These are phyloP conservation scores for Cyphellophora europaea DNA, from an alignment of 2,329 filamentous ascomycete genomes.

Conservation along the genomic window DNA sequence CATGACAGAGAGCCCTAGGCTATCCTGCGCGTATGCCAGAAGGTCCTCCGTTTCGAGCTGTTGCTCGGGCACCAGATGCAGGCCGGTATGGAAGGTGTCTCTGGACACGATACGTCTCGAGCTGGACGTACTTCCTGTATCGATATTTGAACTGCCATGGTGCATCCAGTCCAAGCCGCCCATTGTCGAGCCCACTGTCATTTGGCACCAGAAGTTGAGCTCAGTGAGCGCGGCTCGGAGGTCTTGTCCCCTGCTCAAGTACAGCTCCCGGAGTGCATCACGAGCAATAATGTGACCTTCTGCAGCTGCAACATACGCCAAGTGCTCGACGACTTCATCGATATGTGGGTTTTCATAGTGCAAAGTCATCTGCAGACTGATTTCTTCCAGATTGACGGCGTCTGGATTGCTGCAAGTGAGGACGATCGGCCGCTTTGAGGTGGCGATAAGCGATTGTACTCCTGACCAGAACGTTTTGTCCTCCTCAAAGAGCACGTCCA, in stretches of 20 bases:
- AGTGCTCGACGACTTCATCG: conserved; percentile 65
- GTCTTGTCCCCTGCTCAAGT: conserved; percentile 59
- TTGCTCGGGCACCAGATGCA: conserved; percentile 50
- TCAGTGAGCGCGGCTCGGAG: conserved; percentile 74
- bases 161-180: conserved; percentile 87
- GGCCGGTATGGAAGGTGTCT: conserved; percentile 64
- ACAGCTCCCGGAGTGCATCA: conserved; percentile 59
- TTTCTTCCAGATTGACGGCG: conserved; percentile 62
- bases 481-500: conserved; percentile 87
- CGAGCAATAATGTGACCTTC: conserved; percentile 76
- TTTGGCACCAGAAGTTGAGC: conserved; percentile 94
- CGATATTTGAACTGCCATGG: conserved; percentile 64
- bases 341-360: conserved; percentile 59
- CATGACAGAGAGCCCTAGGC: conserved; percentile 7
- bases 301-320: conserved; percentile 72
- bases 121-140: conserved; percentile 55
- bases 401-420: conserved; percentile 91
- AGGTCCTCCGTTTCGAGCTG: conserved; percentile 7
- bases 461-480: conserved; percentile 93
- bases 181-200: conserved; percentile 80
- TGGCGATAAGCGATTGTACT: conserved; percentile 63
- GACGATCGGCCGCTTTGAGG: conserved; percentile 85
- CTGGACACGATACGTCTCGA: conserved; percentile 70
- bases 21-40: conserved; percentile 9
- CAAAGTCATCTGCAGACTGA: conserved; percentile 80